phyloP scores from a whole-genome alignment of 2,329 filamentous ascomycete genomes.

The Nothophoma quercina region DNA sequence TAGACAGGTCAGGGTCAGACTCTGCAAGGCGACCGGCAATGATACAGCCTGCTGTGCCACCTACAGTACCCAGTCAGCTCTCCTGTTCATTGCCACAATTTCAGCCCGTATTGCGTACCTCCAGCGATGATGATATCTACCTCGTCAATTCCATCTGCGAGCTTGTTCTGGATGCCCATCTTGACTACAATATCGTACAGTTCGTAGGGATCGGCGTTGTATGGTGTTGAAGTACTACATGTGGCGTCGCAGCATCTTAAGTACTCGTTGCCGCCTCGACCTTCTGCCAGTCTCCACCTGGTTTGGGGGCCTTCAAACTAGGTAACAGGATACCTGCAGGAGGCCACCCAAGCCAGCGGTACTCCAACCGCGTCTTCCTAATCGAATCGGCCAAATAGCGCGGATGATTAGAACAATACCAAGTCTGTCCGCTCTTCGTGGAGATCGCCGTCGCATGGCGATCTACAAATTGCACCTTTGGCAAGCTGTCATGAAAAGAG shows the following conservation, averaged over 20 bases:
- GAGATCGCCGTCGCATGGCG: not conserved
- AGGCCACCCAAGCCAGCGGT: conserved; percentile 11
- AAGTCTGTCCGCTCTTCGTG: not conserved
- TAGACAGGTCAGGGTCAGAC: conserved; percentile 58
- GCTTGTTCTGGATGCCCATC: conserved; percentile 44
- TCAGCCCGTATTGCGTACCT: conserved; percentile 40
- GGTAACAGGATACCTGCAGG: conserved; percentile 10
- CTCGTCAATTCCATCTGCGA: conserved; percentile 51
- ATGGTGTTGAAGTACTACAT: not conserved
- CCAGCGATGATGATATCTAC: conserved; percentile 63
- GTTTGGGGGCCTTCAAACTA: conserved; percentile 16
- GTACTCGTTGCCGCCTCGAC: not conserved
- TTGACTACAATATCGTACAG: not conserved
- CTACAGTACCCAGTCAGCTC: conserved; percentile 14
- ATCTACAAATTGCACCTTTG: not conserved
- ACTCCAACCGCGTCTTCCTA: not conserved
- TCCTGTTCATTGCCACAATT: not conserved
- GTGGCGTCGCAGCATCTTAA: conserved; percentile 2
- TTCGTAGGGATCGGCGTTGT: not conserved
- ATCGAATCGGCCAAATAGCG: conserved; percentile 11
- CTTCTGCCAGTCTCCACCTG: conserved; percentile 7
- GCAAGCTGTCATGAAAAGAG: not conserved
- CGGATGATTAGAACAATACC: not conserved
- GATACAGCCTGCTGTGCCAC: conserved; percentile 52
- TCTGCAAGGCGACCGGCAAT: conserved; percentile 60